Evolutionary conservation across 179 eudicot genomes (phyloP), one percentile per base, ranked within the genome.

Genomic region (Actinidia chinensis): DNA sequence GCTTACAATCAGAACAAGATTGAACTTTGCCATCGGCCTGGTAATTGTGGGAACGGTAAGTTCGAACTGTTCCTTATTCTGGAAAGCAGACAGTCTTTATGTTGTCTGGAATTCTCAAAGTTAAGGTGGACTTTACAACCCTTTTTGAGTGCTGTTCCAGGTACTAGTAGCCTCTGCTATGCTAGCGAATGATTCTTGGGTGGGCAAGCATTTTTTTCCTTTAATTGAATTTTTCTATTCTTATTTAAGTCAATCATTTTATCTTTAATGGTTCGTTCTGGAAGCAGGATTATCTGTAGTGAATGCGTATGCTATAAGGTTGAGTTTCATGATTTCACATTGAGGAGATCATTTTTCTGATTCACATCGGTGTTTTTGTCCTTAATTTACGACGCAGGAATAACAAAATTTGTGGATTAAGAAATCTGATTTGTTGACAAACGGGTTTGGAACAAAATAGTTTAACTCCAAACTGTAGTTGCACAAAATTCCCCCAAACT

Each of bases 41-140:
- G 76, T 79, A 94, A 94, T 84, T 89, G 92, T 82, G 98, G 97
- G 68, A 92, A 94, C 85, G 97, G 98, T 93, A 84, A 18, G 14
- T 69, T 12, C 44, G 11, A 36, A 68, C 43, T 52, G 20, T 54
- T 40, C 46, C 48, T 61, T 8, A 25, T 70, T 65, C 22, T 56
- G 75, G 52, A 60, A 70, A 43, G 13, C 28, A 60, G 17, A 36
- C 14, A 71, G 64, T 1, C 11, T 7, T 43, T 13, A n/a, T 20
- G 47, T 74, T 71, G 70, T 40, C 58, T 36, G 63, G n/a, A n/a
- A 10, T 47, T 78, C 61, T 71, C 11, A 0, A 7, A 28, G 68
- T 33, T 64, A 1, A 28, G 43, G 8, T 75, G 67, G n/a, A 74
- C 51, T 9, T 58, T 54, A 13, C 5, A 28, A 17, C n/a, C 65